Evolutionary conservation across 2,329 filamentous ascomycete species (phyloP), one percentile per base, ranked within the genome.

Genomic region (Claviceps spartinae): DNA sequence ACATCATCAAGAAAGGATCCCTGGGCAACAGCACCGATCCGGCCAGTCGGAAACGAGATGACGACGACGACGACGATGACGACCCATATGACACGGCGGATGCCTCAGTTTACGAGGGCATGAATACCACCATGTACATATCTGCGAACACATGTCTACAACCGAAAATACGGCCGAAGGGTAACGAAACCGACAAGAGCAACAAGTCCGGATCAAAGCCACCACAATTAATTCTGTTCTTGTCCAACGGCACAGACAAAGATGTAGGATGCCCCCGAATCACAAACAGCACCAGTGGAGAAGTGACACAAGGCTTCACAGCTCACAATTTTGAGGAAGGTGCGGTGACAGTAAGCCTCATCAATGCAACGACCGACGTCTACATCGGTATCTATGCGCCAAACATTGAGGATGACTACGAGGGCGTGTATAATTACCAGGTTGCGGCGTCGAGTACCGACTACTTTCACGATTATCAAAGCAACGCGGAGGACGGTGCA

Each of bases 131-230:
- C 1, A 72, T 97, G 3, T 96, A 85, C 65, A 76, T 98, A 51
- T 89, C 89, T 2, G 81, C 89, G 44, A 97, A 89, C 58, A 90
- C 87, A 1, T 98, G 93, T 66, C 67, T 79, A 26, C 88, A 94
- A 60, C 93, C 91, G 13, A 64, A 43, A 22, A 20, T 48, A 30
- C 26, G 49, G 20, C 34, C 34, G 1, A 45, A 50, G 48, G 48
- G 34, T n/a, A 54, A 58, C 47, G 14, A 18, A 1, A 20, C 47
- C 9, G 16, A 44, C 5, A 44, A 44, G 20, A 24, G 16, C 5
- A 26, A 36, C 26, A 36, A 34, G 8, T 36, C 44, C 16, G 6
- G 6, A 13, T n/a, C 4, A 47, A 41, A 40, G 26, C 78, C 86
- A 13, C 84, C 86, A 1, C 89, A 95, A 60, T 76, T 97, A 49